Conservation (phyloP, 2,329 filamentous ascomycete species). For the Beauveria asiatica region DNA sequence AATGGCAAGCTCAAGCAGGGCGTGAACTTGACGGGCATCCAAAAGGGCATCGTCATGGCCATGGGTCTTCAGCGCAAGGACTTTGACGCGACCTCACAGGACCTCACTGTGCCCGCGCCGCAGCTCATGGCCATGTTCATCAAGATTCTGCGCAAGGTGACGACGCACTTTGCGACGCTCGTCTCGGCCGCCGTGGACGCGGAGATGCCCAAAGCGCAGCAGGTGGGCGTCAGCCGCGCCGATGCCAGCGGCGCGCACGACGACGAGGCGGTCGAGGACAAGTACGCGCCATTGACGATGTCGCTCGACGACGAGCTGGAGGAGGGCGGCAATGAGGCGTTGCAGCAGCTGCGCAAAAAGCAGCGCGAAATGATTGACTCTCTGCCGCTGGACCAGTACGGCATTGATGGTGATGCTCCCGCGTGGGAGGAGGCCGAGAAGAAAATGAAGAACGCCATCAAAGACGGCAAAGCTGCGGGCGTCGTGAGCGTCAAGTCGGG, state of each 20-base stretch:
- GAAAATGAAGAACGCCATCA: constrained; percentile 53
- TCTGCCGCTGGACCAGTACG: constrained; percentile 69
- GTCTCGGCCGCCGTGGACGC: constrained; percentile 66
- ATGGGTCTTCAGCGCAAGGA: constrained; percentile 87
- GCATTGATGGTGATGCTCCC: constrained; percentile 53
- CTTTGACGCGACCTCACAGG: constrained; percentile 69
- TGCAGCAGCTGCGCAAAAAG: constrained; percentile 64
- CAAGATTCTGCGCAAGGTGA: constrained; percentile 86
- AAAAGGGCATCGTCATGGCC: constrained; percentile 80
- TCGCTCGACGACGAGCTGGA: constrained; percentile 74
- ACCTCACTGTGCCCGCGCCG: constrained; percentile 62
- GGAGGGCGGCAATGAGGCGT: constrained; percentile 70
- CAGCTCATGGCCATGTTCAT: constrained; percentile 96
- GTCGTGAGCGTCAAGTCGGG: constrained; percentile 77
- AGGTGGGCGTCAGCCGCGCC: constrained; percentile 48
- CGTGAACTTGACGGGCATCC: constrained; percentile 70
- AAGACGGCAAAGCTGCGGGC: constrained; percentile 42
- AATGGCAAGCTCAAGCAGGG: constrained; percentile 59
- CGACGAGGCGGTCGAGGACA: constrained; percentile 56
- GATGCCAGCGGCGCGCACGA: constrained; percentile 59
- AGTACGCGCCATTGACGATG: constrained; percentile 62
- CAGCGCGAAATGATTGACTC: constrained; percentile 86
- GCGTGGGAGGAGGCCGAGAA: constrained; percentile 67
- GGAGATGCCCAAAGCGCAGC: constrained; percentile 50
- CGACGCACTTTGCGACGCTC: constrained; percentile 65